These are phyloP conservation scores for Hsuehochloa calcarea DNA, from an alignment of 176 grass and related monocot genomes.

Conservation along the genomic window DNA sequence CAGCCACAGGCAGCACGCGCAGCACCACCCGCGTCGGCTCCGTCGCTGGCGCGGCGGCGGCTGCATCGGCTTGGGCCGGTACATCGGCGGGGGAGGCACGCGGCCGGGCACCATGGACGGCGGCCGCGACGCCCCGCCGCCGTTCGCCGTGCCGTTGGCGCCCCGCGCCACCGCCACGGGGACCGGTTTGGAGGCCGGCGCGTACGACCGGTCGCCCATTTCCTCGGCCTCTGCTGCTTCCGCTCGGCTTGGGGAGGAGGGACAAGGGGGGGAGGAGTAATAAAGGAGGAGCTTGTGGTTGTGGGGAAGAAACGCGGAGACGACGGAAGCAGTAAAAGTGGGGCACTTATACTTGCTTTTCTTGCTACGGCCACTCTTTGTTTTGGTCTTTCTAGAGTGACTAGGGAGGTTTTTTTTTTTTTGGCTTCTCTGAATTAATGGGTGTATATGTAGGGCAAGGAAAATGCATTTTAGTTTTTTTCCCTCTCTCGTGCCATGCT, in stretches of 20 bases:
- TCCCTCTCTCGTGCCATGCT: too few species aligned
- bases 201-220: conserved; percentile 84
- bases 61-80: conserved; percentile 59
- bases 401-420: neutral
- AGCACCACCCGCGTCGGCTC: conserved; percentile 75
- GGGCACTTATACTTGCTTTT: conserved; percentile 11
- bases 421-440: neutral
- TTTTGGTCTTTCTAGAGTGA: neutral
- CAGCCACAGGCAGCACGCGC: conserved; percentile 80
- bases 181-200: conserved; percentile 41
- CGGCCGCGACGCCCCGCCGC: conserved; percentile 25
- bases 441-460: neutral
- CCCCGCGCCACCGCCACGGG: conserved; percentile 38
- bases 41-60: conserved; percentile 25
- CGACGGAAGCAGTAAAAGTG: conserved; percentile 19
- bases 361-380: neutral
- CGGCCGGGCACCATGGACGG: conserved; percentile 49
- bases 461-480: neutral
- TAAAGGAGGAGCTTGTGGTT: neutral
- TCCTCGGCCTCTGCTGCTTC: neutral
- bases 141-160: conserved; percentile 44
- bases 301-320: conserved; percentile 29
- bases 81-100: conserved; percentile 47
- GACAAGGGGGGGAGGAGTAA: neutral
- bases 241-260: neutral